Evolutionary conservation across 2,329 filamentous ascomycete species (phyloP), one percentile per base, ranked within the genome.

Genomic region (Aspergillus brasiliensis): DNA sequence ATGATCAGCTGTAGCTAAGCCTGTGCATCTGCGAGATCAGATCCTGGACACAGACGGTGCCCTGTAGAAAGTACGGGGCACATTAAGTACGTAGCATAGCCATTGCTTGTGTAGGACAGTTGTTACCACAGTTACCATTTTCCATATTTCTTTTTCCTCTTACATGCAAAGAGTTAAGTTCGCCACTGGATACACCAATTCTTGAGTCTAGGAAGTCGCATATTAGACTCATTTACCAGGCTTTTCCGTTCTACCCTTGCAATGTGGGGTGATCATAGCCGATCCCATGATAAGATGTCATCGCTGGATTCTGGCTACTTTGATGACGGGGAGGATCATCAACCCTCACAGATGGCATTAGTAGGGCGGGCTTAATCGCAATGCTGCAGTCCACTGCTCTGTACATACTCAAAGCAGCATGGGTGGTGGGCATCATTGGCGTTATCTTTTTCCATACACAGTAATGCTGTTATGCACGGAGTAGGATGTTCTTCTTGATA

Each of bases 11-110:
- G 49, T 51, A 51, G 49, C 49, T 52, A 27, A 52, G 40, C 40
- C 40, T 44, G 40, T 49, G 25, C 46, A 55, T 19, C 52, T 55
- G 52, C 52, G 52, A 55, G 52, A 55, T 55, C 52, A 55, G 52
- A 55, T 55, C 52, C 52, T 31, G 51, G 31, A 34, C 31, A 34
- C 31, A 34, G 31, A 34, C 38, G n/a, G 27, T 17, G 38, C 28
- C 15, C 52, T 19, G 38, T 44, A 8, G 8, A 31, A 55, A 46
- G 52, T 55, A 55, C 52, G 19, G 19, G 15, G 52, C 15, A 27
- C 52, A 17, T 11, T 13, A 10, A 25, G 25, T 31, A 55, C 31
- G 31, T 37, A 23, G 28, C 19, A 28, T n/a, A 4, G 7, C 25
- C 8, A 3, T 49, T 17, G 5, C 10, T 49, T 31, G n/a, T 44